Evolutionary conservation across 805 yeast genomes (phyloP), one percentile per base, ranked within the genome.

Genomic region (Tetrapisispora iriomotensis): DNA sequence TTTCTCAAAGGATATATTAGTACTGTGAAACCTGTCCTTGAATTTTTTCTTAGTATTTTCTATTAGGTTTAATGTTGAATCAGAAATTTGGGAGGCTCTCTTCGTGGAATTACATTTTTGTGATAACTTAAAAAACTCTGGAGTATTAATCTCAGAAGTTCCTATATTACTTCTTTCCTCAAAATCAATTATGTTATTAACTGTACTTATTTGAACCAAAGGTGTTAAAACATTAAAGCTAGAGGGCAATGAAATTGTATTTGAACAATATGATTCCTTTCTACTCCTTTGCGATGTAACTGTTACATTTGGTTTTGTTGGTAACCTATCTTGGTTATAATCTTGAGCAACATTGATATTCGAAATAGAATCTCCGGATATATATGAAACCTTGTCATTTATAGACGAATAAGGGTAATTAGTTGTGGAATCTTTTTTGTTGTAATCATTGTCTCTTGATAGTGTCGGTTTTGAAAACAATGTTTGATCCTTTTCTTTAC

Each of bases 151-250:
- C n/a, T 26, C 14, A 17, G 26, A 3, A 19, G 36, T 25, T 3
- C 29, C 36, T 10, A 25, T 6, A 7, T 28, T 28, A 15, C 22
- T 27, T 15, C 23, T 36, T n/a, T 21, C 37, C 4, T 20, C 37
- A 14, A n/a, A 6, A 2, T 27, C 32, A 8, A 14, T 3, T 5
- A 20, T 8, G 4, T 18, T 8, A 17, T 29, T 29, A n/a, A n/a
- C 9, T 8, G 15, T 9, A 24, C 34, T 23, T 8, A 36, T 29
- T 18, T 29, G 29, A 6, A 36, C 28, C 13, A 36, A 29, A 10
- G 39, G 39, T 13, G 39, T 36, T 12, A 36, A 24, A 14, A 36
- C 30, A 14, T 29, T 36, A 14, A 28, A 36, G 13, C 22, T 36
- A 19, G 31, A 20, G 4, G 13, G 4, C 13, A 18, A 36, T 6